A percentile compares a stretch with the other conserved stretches of the same genome.
These are phyloP conservation scores for Neurospora tetrasperma DNA, from an alignment of 495 filamentous ascomycete species.

Conservation along the genomic window DNA sequence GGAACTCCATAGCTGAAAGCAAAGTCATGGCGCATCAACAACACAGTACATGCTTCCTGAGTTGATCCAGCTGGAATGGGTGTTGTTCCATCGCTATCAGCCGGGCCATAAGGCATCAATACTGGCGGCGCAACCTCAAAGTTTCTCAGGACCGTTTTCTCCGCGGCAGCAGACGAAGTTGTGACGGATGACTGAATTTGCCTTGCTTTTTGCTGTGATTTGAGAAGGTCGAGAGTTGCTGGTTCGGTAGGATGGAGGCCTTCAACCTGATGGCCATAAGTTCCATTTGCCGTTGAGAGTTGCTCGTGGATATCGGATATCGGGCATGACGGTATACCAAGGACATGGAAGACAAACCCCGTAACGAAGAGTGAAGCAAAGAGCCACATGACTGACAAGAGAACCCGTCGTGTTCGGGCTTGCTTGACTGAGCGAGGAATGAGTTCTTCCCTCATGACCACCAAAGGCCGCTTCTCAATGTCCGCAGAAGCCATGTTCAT, in stretches of 20 bases:
- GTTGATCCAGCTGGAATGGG: slow-evolving; percentile 10
- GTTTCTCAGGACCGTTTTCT: slow-evolving; percentile 39
- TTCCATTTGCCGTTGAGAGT: background rate
- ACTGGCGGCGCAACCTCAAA: slow-evolving; percentile 66
- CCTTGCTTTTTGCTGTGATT: background rate
- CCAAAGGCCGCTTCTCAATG: slow-evolving; percentile 8
- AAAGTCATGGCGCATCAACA: slow-evolving; percentile 66
- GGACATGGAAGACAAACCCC: background rate
- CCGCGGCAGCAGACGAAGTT: slow-evolving; percentile 8
- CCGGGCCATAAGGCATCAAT: slow-evolving; percentile 32
- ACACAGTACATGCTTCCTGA: slow-evolving; percentile 35
- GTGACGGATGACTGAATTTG: slow-evolving; percentile 1
- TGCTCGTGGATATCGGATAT: background rate
- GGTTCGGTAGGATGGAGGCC: background rate
- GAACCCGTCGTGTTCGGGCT: background rate
- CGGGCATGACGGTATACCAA: background rate
- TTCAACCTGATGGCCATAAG: background rate
- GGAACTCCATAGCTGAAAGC: slow-evolving; percentile 68
- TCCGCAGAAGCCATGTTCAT: slow-evolving; percentile 6
- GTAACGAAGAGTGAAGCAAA: background rate
- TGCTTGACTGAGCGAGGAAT: background rate
- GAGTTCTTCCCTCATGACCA: background rate
- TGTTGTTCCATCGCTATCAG: slow-evolving; percentile 25
- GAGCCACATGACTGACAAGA: background rate
- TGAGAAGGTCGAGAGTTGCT: background rate